Base-by-base conservation (phyloP, 1,284 basidiomycete genomes). In the Tranzscheliella williamsii region DNA sequence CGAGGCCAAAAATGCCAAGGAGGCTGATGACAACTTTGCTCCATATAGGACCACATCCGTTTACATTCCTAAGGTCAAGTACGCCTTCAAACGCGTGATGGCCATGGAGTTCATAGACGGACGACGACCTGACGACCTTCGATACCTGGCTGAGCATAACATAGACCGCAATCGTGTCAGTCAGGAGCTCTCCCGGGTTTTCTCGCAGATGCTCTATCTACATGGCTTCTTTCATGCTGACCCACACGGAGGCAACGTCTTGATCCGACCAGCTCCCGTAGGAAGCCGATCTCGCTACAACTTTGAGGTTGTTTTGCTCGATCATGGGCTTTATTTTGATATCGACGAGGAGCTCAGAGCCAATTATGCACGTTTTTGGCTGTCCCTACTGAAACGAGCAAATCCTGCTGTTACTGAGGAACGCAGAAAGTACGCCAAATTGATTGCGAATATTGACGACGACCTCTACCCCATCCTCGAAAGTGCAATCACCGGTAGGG, bases 111-210 rank as follows among this genome's bases (percentile, higher is more conserved):
- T 68, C 67, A 84, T 85, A 57, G 83, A 90, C 67, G 95, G 95
- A 16, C 87, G 86, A 2, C 84, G 95, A 13, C 87, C 94, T 3
- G 94, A 98, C 75, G 88, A 97, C 78, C 79, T 96, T 43, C 82
- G 83, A 42, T 99, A 90, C 76, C 83, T 99, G 7, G 86, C 88
- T 26, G 80, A 86, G 34, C 84, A 91, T 65, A 82, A 85, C 42
- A 97, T 99, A 67, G 91, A 99, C 79, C 84, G 94, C 43, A 99
- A 96, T 73, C 87, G 88, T 73, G 92, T 96, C 32, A 87, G 90
- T 3, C 81, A 95, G 56, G 92, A 96, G 78, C 70, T 81, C 7
- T 74, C 76, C 2, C 61, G 73, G 55, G 90, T 94, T 73, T 97
- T 97, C 73, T 88, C 86, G 38, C 87, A 87, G 73, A 98, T 98